Evolutionary conservation across 805 yeast species (phyloP).

Genomic region (Candida sakaeoensis): DNA sequence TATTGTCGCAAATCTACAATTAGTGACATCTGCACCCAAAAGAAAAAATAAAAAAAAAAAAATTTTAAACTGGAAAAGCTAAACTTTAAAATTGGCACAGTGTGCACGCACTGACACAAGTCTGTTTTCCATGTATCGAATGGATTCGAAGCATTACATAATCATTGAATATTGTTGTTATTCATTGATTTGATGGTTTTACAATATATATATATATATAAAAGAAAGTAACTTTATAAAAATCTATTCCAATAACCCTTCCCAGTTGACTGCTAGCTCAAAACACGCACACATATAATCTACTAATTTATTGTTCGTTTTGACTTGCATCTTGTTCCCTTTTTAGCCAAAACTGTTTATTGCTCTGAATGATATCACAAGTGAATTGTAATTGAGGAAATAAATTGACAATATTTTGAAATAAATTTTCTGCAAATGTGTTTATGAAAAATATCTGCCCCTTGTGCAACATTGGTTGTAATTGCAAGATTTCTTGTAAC

Average conservation of each 20-base stretch:
- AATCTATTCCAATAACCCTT: background rate
- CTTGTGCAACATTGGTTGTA: slow-evolving; percentile 51
- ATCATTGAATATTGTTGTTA: no score
- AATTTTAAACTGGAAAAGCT: background rate
- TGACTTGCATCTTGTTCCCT: slow-evolving; percentile 10
- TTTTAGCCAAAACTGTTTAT: slow-evolving; percentile 53
- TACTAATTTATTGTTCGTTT: background rate
- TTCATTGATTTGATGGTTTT: no score
- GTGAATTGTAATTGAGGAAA: slow-evolving; percentile 62
- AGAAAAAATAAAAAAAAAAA: no score
- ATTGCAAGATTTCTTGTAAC: slow-evolving; percentile 41
- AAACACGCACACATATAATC: background rate
- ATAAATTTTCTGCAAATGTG: slow-evolving; percentile 76
- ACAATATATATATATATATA: no score
- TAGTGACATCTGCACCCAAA: no score
- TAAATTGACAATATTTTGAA: slow-evolving; percentile 55
- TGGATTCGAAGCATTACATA: background rate
- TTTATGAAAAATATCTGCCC: slow-evolving; percentile 83
- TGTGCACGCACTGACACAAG: background rate
- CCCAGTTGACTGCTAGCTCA: background rate
- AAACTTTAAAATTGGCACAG: background rate
- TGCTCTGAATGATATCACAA: slow-evolving; percentile 47
- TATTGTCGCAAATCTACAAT: no score
- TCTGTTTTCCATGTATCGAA: background rate
- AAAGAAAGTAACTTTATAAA: no score